Base-by-base conservation (phyloP, 306 rosid genomes). In the Alnus glutinosa region DNA sequence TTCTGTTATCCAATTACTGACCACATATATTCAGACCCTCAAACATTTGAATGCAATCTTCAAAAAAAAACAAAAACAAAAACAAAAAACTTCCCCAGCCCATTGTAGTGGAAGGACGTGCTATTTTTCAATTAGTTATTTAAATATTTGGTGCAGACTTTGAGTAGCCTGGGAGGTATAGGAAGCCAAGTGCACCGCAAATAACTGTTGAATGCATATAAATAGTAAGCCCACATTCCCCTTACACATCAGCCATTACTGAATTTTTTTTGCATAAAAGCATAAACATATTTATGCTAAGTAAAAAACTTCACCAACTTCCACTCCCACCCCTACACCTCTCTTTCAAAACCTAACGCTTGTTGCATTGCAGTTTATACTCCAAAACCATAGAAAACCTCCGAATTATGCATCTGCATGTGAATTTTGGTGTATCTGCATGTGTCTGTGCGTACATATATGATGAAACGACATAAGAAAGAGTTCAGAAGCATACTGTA, bases 401-500 rank as follows among this genome's bases (percentile, higher is more conserved):
- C 42, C 18, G 15, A 39, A n/a, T 67, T 3, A 39, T 18, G 42
- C 42, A 2, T 42, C 39, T 18, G 47, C 28, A 1, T 15, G 48
- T 7, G 28, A 2, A 64, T 64, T 13, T 64, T 13, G 19, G 11
- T 37, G 36, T 8, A 14, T 47, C 3, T 58, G 28, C 32, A 36
- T 30, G 32, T 34, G 47, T 49, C 55, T n/a, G 8, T 49, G 18
- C 55, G 46, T 3, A 4, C n/a, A 2, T 7, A 23, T 30, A 18
- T 34, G 18, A 71, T 50, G 61, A 47, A 64, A 67, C 39, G 9
- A 52, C 5, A 70, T 59, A 30, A 76, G 37, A 62, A 62, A 28
- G 13, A 67, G 52, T 36, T 39, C 63, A 70, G 75, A 4, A 61
- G 79, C 90, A 80, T 90, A 89, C 94, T 79, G 89, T 75, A 90